Conservation (phyloP, 306 rosid species). For the Prunus padus region DNA sequence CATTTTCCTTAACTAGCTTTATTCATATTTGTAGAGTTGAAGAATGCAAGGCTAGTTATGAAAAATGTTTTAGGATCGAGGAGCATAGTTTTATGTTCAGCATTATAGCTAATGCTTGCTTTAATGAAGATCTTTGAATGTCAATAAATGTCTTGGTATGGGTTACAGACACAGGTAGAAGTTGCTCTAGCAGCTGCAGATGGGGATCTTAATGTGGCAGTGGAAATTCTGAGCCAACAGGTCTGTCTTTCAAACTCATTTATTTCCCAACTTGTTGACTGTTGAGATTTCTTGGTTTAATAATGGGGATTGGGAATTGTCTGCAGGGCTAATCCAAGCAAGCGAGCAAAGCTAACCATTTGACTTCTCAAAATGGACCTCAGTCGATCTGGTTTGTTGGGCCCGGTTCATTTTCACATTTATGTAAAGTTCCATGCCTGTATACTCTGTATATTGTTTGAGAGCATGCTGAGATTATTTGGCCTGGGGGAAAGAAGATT, state of each 20-base stretch:
- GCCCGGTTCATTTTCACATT: neutral
- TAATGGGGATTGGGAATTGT: conserved; percentile 19
- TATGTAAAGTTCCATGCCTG: neutral
- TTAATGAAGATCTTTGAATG: neutral
- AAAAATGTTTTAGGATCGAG: neutral
- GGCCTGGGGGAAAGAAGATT: neutral
- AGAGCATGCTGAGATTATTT: neutral
- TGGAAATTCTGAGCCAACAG: conserved; percentile 98
- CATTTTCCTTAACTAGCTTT: neutral
- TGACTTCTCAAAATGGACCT: neutral
- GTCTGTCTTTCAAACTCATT: conserved; percentile 28
- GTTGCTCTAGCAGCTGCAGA: conserved; percentile 98
- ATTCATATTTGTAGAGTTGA: neutral
- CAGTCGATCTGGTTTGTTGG: neutral
- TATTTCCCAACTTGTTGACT: neutral
- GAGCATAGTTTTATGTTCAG: neutral
- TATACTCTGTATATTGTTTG: neutral
- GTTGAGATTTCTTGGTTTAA: neutral
- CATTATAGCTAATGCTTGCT: neutral
- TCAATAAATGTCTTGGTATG: conserved; percentile 21
- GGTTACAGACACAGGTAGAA: conserved; percentile 91
- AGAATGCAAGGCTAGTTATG: neutral
- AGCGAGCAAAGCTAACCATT: neutral
- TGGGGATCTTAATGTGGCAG: conserved; percentile 85
- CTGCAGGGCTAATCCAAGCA: conserved; percentile 43